A percentile compares a stretch with the other conserved stretches of the same genome.
Conservation (phyloP, 331 rosid genomes). For the Stylosanthes scabra region DNA sequence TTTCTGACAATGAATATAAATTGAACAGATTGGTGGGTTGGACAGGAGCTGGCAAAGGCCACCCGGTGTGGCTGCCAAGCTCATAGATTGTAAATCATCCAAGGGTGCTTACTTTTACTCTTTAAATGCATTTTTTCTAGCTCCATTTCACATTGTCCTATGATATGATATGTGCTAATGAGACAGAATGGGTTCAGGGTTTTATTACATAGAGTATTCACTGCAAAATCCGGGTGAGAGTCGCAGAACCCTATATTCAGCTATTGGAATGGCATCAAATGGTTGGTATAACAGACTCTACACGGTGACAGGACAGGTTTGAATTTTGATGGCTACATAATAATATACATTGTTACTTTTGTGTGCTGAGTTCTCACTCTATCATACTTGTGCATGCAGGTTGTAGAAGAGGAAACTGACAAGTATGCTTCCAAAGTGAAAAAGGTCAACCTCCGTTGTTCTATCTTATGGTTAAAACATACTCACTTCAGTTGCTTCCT, state of each 20-base stretch:
- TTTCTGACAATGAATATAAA: conserved; percentile 2
- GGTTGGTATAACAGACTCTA: conserved; percentile 94
- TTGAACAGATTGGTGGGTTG: conserved; percentile 77
- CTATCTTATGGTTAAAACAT: neutral
- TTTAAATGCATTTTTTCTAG: neutral
- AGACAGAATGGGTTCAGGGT: conserved; percentile 52
- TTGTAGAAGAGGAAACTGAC: conserved; percentile 66
- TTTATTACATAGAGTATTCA: conserved; percentile 79
- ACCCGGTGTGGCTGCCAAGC: conserved; percentile 90
- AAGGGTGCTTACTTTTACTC: conserved; percentile 55
- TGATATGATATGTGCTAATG: too few relatives aligned
- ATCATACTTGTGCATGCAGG: conserved; percentile 47
- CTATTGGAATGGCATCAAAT: conserved; percentile 87
- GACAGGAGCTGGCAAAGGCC: conserved; percentile 97
- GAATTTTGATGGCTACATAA: neutral
- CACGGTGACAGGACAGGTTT: conserved; percentile 94
- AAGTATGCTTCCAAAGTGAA: conserved; percentile 64
- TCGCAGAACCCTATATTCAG: conserved; percentile 70
- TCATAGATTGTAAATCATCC: conserved; percentile 65
- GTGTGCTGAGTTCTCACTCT: neutral
- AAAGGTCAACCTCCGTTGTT: conserved; percentile 52
- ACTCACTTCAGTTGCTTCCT: conserved; percentile 7
- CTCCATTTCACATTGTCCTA: neutral
- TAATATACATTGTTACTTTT: neutral
- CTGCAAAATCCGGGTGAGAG: conserved; percentile 84